Percentiles rank a stretch among this genome's conserved stretches.
phyloP scores from a whole-genome alignment of 1,284 basidiomycete species.

The Cronartium ribicola region DNA sequence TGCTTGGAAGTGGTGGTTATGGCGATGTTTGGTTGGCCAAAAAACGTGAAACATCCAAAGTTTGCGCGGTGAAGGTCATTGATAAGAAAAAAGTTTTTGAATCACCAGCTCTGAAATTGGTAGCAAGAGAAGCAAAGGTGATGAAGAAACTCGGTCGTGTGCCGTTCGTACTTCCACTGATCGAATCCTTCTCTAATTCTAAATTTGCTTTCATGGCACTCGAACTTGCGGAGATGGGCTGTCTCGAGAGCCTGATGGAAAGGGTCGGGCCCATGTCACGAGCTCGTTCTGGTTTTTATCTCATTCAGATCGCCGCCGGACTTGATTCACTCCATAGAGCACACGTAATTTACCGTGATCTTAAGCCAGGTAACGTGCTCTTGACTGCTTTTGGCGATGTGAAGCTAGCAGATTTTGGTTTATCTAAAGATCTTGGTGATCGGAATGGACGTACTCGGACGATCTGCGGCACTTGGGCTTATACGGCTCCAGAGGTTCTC shows the following conservation, averaged over 20 bases:
- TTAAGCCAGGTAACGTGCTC: conserved; percentile 38
- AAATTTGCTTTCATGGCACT: conserved; percentile 46
- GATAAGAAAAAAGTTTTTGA: conserved; percentile 45
- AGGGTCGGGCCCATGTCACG: conserved; percentile 44
- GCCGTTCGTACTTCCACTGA: not conserved
- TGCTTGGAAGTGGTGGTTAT: conserved; percentile 48
- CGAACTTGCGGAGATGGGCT: conserved; percentile 47
- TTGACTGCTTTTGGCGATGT: conserved; percentile 11
- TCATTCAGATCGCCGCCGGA: conserved; percentile 17
- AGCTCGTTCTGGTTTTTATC: conserved; percentile 13
- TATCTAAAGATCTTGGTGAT: not conserved
- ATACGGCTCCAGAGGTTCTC: conserved; percentile 48
- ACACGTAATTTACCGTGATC: conserved; percentile 28
- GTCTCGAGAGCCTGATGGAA: conserved; percentile 46
- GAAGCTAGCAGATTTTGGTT: conserved; percentile 31
- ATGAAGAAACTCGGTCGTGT: not conserved
- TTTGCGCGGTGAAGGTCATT: conserved; percentile 46
- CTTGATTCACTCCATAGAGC: conserved; percentile 6
- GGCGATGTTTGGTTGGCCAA: conserved; percentile 47
- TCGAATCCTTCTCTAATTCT: conserved; percentile 9
- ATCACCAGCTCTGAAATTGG: not conserved
- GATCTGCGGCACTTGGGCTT: conserved; percentile 48
- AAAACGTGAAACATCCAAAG: conserved; percentile 44
- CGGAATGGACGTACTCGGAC: conserved; percentile 44
- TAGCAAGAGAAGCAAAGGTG: not conserved